Conservation (phyloP, 495 filamentous ascomycete species). For the Talaromyces proteolyticus region DNA sequence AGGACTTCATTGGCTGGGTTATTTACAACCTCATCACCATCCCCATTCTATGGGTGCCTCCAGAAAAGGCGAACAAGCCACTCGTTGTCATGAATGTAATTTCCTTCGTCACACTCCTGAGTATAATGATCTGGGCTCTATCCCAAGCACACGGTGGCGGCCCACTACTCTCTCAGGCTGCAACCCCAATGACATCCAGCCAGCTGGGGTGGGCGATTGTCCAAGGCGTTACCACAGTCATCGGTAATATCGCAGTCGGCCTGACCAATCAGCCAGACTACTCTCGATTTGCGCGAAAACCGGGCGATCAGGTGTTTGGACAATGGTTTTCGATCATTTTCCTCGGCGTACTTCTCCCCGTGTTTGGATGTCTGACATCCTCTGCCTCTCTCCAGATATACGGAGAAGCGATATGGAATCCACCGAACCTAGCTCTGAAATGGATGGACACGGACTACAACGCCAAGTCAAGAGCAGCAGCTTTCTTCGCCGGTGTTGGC, state of each 20-base stretch:
- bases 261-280: conserved; percentile 20
- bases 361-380: conserved; percentile 32
- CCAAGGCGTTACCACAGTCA: conserved; percentile 17
- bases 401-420: conserved; percentile 32
- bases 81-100: conserved; percentile 15
- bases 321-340: conserved; percentile 17
- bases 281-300: conserved; percentile 18
- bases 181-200: conserved; percentile 6
- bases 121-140: conserved; percentile 26
- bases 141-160: conserved; percentile 17
- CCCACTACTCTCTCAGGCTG: conserved; percentile 12
- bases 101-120: conserved; percentile 13
- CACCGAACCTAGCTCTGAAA: conserved; percentile 25
- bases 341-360: conserved; percentile 20
- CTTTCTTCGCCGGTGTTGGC: conserved; percentile 36
- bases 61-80: conserved; percentile 16
- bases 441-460: conserved; percentile 22
- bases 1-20: conserved; percentile 21
- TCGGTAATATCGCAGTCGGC: conserved; percentile 18
- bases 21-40: conserved; percentile 14
- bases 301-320: conserved; percentile 17
- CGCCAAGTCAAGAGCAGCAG: conserved; percentile 23
- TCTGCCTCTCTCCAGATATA: conserved; percentile 26
- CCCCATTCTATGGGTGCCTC: conserved; percentile 23
- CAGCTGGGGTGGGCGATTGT: conserved; percentile 17